Evolutionary conservation across 2,329 filamentous ascomycete species (phyloP).

Genomic region (Pyricularia sp.): DNA sequence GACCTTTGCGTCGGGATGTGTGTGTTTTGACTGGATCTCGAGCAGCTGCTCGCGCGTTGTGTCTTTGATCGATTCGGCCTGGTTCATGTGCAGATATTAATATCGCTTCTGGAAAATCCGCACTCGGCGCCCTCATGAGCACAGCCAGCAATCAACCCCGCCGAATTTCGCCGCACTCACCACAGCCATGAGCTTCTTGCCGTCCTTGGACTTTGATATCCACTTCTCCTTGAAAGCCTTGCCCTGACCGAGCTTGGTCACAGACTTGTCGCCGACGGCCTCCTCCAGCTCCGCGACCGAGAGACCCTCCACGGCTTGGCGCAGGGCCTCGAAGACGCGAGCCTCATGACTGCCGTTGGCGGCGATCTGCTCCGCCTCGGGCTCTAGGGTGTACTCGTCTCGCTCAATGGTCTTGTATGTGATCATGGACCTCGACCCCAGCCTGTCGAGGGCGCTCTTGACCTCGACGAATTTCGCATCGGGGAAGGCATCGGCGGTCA

Average conservation of each 20-base stretch:
- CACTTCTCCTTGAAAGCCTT: conserved; percentile 83
- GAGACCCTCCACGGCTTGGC: conserved; percentile 66
- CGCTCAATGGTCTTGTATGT: conserved; percentile 74
- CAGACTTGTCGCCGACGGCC: conserved; percentile 59
- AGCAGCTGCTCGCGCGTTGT: conserved; percentile 67
- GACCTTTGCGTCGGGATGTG: conserved; percentile 63
- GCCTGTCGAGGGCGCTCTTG: conserved; percentile 81
- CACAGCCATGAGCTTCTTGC: conserved; percentile 40
- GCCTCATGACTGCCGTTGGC: conserved; percentile 73
- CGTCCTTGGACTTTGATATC: conserved; percentile 53
- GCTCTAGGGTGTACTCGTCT: conserved; percentile 68
- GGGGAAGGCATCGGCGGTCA: conserved; percentile 63
- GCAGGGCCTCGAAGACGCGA: conserved; percentile 68
- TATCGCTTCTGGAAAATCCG: not conserved
- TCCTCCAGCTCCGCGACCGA: conserved; percentile 66
- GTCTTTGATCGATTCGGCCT: conserved; percentile 70
- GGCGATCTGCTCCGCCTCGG: conserved; percentile 63
- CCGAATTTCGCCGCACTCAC: conserved; percentile 23
- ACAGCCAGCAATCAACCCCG: not conserved
- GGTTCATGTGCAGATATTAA: not conserved
- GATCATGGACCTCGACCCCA: conserved; percentile 79
- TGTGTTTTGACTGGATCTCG: conserved; percentile 59
- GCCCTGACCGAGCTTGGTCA: conserved; percentile 78
- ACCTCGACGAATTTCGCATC: conserved; percentile 55
- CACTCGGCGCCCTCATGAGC: not conserved